phyloP scores from a whole-genome alignment of 1,139 yeast genomes.

The Candida sp. region DNA sequence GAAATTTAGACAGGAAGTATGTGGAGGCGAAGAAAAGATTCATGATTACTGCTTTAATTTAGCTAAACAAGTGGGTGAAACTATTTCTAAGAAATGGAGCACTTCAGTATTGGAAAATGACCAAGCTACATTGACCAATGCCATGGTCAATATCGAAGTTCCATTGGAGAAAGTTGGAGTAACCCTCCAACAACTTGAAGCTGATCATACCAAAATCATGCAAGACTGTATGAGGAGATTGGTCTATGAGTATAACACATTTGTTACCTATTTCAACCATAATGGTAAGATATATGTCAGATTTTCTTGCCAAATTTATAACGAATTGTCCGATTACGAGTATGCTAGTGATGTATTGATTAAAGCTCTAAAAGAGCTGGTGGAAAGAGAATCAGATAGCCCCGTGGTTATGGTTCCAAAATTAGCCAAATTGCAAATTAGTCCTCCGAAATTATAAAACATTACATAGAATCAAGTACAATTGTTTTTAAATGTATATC shows the following conservation, averaged over 20 bases:
- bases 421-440: background rate
- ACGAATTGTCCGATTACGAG: constrained; percentile 52
- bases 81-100: constrained; percentile 36
- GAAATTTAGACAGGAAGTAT: constrained; percentile 45
- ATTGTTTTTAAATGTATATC: constrained; percentile 1
- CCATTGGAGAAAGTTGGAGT: constrained; percentile 22
- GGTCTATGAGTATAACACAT: constrained; percentile 31
- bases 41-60: constrained; percentile 43
- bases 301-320: constrained; percentile 59
- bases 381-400: constrained; percentile 3
- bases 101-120: constrained; percentile 28
- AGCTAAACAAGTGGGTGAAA: constrained; percentile 39
- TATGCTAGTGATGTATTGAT: constrained; percentile 32
- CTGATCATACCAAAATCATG: constrained; percentile 9
- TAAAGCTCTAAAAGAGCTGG: constrained; percentile 11
- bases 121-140: constrained; percentile 22
- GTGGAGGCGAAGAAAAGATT: constrained; percentile 63
- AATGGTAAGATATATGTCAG: constrained; percentile 44
- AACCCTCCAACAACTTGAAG: constrained; percentile 10
- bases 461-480: no score
- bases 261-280: constrained; percentile 43
- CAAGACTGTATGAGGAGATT: constrained; percentile 5
- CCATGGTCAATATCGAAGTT: constrained; percentile 44
- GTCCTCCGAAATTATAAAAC: no score
- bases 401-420: constrained; percentile 1